Evolutionary conservation across 768 basidiomycete genomes (phyloP).

Genomic region (Mycena rebaudengoi): DNA sequence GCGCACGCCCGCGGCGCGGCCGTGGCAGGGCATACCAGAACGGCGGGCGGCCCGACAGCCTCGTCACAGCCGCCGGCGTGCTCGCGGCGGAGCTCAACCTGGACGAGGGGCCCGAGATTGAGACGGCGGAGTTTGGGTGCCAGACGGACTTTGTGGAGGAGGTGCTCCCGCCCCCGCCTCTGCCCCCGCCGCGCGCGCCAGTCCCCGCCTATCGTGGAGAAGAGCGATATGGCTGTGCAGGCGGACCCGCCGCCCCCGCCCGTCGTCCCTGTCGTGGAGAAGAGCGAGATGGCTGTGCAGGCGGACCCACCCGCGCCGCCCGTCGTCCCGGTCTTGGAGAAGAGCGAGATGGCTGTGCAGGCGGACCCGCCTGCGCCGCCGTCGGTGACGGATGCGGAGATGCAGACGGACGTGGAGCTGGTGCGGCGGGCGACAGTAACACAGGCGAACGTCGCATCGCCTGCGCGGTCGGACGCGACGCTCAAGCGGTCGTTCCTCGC

Average conservation of each 20-base stretch:
- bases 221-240: slow-evolving; percentile 36
- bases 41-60: slow-evolving; percentile 55
- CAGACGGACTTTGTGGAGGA: slow-evolving; percentile 61
- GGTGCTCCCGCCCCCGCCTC: no score
- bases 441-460: no score
- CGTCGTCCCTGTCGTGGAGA: slow-evolving; percentile 42
- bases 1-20: slow-evolving; percentile 19
- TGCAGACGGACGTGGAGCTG: no score
- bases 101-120: slow-evolving; percentile 49
- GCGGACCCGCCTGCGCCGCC: neutral
- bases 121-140: slow-evolving; percentile 68
- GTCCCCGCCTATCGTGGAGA: slow-evolving; percentile 17
- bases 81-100: slow-evolving; percentile 70
- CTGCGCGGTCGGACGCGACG: no score
- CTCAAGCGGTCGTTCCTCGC: neutral
- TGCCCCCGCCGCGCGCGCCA: no score
- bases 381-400: slow-evolving; percentile 38
- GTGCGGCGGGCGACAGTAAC: slow-evolving; percentile 34
- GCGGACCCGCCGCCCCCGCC: slow-evolving; percentile 39
- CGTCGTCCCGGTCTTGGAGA: slow-evolving; percentile 39
- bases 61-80: slow-evolving; percentile 77
- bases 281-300: slow-evolving; percentile 60
- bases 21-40: slow-evolving; percentile 15
- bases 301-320: neutral
- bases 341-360: slow-evolving; percentile 60